These are phyloP conservation scores for Apiospora pterosperma DNA, from an alignment of 2,329 filamentous ascomycete species.

Conservation along the genomic window DNA sequence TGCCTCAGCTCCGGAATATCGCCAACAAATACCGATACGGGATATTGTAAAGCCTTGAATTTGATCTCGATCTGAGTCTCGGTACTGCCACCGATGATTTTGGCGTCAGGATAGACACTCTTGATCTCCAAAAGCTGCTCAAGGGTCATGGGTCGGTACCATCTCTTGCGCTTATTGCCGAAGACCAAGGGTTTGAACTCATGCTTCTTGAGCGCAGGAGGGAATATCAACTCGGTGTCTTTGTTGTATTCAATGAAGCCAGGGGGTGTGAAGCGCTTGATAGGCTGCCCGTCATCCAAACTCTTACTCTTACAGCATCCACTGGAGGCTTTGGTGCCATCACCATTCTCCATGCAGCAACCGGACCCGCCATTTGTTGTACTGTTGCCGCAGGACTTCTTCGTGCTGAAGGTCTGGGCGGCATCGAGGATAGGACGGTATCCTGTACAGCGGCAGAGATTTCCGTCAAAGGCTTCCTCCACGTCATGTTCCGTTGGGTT, in stretches of 20 bases:
- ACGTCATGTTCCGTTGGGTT: conserved; percentile 76
- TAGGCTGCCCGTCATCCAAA: conserved; percentile 46
- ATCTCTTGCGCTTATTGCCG: conserved; percentile 91
- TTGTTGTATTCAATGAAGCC: conserved; percentile 93
- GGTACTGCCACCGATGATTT: conserved; percentile 92
- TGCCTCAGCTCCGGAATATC: conserved; percentile 88
- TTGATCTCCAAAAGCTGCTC: conserved; percentile 92
- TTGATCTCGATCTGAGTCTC: conserved; percentile 99
- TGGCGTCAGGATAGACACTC: conserved; percentile 76
- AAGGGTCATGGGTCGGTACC: conserved; percentile 86
- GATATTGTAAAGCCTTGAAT: conserved; percentile 92
- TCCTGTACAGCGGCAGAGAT: conserved; percentile 91
- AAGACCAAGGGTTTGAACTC: conserved; percentile 79
- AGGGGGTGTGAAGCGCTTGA: conserved; percentile 74
- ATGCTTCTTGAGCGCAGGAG: conserved; percentile 78
- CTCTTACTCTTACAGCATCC: conserved; percentile 68
- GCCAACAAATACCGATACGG: conserved; percentile 85
- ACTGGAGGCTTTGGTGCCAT: conserved; percentile 39
- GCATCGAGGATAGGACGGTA: conserved; percentile 93
- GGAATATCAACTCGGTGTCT: conserved; percentile 93
- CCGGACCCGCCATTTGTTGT: conserved; percentile 49
- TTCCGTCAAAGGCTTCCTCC: conserved; percentile 96
- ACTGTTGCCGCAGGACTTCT: conserved; percentile 45
- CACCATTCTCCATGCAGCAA: conserved; percentile 68
- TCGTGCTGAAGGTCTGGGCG: conserved; percentile 77